Percentiles rank a stretch among this genome's conserved stretches.
phyloP scores from a whole-genome alignment of 2,329 filamentous ascomycete genomes.

The Penicillium occitanis region DNA sequence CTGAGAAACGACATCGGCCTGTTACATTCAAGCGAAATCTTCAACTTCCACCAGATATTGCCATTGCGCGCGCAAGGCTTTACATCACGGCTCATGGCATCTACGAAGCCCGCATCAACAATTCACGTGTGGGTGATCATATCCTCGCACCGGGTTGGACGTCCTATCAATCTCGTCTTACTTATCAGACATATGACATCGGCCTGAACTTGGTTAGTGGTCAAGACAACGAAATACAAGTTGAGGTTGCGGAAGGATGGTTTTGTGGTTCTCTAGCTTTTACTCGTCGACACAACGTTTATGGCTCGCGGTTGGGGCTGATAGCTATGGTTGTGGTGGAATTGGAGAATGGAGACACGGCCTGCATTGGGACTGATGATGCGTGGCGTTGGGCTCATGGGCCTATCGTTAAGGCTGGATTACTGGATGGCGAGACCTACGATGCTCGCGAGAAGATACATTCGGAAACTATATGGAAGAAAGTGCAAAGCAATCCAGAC shows the following conservation, averaged over 20 bases:
- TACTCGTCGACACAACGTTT: neutral
- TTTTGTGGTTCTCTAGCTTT: slow-evolving; percentile 38
- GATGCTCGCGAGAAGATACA: slow-evolving; percentile 41
- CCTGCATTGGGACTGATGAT: neutral
- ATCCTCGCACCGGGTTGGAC: slow-evolving; percentile 36
- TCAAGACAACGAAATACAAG: slow-evolving; percentile 37
- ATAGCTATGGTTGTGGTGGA: neutral
- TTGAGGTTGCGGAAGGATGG: slow-evolving; percentile 48
- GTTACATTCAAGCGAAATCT: neutral
- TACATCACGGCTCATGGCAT: slow-evolving; percentile 8
- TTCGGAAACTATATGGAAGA: neutral
- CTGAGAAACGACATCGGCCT: neutral
- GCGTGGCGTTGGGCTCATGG: slow-evolving; percentile 25
- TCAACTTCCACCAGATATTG: neutral
- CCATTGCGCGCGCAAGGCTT: neutral
- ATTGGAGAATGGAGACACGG: neutral
- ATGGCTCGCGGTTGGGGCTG: neutral
- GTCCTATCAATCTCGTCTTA: slow-evolving; percentile 32
- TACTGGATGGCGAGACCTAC: slow-evolving; percentile 52
- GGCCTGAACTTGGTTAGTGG: slow-evolving; percentile 34
- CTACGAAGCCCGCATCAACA: neutral
- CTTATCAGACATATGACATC: slow-evolving; percentile 48
- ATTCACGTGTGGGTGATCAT: slow-evolving; percentile 24
- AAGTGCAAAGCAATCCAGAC: neutral
- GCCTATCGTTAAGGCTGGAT: slow-evolving; percentile 29